These are phyloP conservation scores for Allium fistulosum DNA, from an alignment of 106 monocot genomes.

Conservation along the genomic window DNA sequence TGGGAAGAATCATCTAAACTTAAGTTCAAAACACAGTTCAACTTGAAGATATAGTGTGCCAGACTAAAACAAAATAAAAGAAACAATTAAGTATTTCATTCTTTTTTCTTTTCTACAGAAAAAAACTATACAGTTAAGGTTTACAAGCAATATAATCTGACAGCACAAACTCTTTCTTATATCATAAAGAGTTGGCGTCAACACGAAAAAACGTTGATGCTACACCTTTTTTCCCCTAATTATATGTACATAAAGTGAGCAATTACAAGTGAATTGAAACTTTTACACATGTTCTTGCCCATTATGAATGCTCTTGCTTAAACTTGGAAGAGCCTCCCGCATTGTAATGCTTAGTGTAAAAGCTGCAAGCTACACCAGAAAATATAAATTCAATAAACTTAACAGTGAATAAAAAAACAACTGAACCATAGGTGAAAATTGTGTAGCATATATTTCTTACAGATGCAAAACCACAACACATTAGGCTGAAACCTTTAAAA, in stretches of 20 bases:
- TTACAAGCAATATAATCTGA: too few relatives aligned
- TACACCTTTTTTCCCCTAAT: neutral
- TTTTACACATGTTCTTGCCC: neutral
- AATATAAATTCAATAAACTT: neutral
- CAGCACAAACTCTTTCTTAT: too few relatives aligned
- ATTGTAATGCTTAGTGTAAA: slow-evolving; percentile 24
- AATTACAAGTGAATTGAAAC: neutral
- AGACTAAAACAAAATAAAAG: too few relatives aligned
- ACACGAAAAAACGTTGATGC: neutral
- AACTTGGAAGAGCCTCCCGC: neutral
- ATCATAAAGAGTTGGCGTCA: too few relatives aligned
- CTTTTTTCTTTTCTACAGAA: too few relatives aligned
- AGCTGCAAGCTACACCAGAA: slow-evolving; percentile 26
- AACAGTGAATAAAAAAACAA: neutral
- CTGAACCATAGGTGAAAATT: neutral
- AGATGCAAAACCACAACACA: slow-evolving; percentile 67
- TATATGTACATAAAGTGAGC: neutral
- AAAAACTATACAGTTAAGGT: too few relatives aligned
- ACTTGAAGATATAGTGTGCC: too few relatives aligned
- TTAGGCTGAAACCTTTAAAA: slow-evolving; percentile 88
- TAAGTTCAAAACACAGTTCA: too few relatives aligned
- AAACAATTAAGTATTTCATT: too few relatives aligned
- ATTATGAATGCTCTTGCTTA: neutral
- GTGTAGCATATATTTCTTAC: slow-evolving; percentile 27
- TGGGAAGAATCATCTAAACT: too few relatives aligned